Evolutionary conservation across 306 rosid species (phyloP), one percentile per base, ranked within the genome.

Genomic region (Dicorynia guianensis): DNA sequence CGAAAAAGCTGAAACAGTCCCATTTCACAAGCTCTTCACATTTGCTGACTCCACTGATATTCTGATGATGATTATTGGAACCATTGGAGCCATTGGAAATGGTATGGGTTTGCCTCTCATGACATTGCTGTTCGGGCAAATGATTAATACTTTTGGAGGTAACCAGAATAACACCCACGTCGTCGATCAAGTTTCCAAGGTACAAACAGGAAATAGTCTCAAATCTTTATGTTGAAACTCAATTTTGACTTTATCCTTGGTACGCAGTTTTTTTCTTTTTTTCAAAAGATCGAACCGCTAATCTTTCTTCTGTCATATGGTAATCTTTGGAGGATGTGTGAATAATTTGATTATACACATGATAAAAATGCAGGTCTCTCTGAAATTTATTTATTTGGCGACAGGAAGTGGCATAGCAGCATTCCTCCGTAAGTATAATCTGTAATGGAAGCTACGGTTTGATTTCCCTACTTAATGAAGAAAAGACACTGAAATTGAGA

Each of bases 21-120:
- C 97, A 4, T 91, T 89, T 85, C 67, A 64, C 46, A 93, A 67
- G 80, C 82, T 93, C 50, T 93, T 93, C 87, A 20, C 90, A 13
- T 93, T 91, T 74, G 93, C 98, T 19, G 97, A 93, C 81, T 80
- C 86, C 36, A 68, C 85, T 64, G 98, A 93, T 76, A 40, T 76
- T 43, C 15, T 85, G 8, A 57, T 93, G 79, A 93, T 93, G 97
- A 11, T 39, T 3, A 10, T 72, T 36, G 98, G 98, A 40, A 85
- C 86, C 17, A 38, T 89, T 43, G 98, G 97, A 43, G 97, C 93
- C 59, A 5, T 89, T 20, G 98, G 93, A 34, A 93, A 93, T 63
- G 98, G 98, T 1, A 0, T 63, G 66, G 80, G 84, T 38, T 52
- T 87, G 86, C 97, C 97, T 63, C 68, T 91, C 46, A 91, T 93